Conservation (phyloP, 2,329 filamentous ascomycete genomes). For the Metarhizium sp. region DNA sequence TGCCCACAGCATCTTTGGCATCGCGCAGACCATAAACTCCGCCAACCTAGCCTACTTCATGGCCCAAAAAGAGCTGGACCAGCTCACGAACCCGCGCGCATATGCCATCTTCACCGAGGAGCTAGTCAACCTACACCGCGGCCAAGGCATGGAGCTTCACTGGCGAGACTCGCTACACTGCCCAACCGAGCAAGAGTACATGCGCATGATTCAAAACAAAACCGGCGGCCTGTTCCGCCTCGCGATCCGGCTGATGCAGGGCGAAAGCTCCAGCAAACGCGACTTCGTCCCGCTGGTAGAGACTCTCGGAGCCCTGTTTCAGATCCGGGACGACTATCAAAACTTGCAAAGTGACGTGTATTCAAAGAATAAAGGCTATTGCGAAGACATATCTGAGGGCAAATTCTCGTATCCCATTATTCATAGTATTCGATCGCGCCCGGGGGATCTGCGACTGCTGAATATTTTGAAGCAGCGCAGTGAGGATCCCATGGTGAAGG, state of each 20-base stretch:
- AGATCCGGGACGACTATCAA: slow-evolving; percentile 8
- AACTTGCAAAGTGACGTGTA: slow-evolving; percentile 6
- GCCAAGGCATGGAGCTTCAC: slow-evolving; percentile 78
- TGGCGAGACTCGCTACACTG: slow-evolving; percentile 74
- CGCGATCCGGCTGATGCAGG: slow-evolving; percentile 76
- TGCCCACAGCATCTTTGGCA: slow-evolving; percentile 39
- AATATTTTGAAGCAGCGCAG: slow-evolving; percentile 6
- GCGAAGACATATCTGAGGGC: slow-evolving; percentile 7
- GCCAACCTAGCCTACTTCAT: slow-evolving; percentile 39
- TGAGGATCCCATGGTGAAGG: slow-evolving; percentile 3
- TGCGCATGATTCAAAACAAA: slow-evolving; percentile 80
- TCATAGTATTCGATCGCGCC: slow-evolving; percentile 5
- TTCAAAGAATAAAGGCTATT: slow-evolving; percentile 5
- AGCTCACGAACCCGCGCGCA: slow-evolving; percentile 50
- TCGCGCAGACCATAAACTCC: slow-evolving; percentile 40
- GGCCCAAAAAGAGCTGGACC: slow-evolving; percentile 34
- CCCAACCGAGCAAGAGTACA: slow-evolving; percentile 71
- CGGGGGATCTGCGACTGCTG: slow-evolving; percentile 1
- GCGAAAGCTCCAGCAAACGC: slow-evolving; percentile 31
- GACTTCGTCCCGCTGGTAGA: slow-evolving; percentile 5
- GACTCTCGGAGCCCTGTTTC: slow-evolving; percentile 3
- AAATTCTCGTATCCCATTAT: slow-evolving; percentile 9
- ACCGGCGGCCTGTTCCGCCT: slow-evolving; percentile 73
- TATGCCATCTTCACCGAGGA: slow-evolving; percentile 66
- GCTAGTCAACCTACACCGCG: slow-evolving; percentile 67